These are phyloP conservation scores for Suhomyces vadensis DNA, from an alignment of 805 yeast species.

Conservation along the genomic window DNA sequence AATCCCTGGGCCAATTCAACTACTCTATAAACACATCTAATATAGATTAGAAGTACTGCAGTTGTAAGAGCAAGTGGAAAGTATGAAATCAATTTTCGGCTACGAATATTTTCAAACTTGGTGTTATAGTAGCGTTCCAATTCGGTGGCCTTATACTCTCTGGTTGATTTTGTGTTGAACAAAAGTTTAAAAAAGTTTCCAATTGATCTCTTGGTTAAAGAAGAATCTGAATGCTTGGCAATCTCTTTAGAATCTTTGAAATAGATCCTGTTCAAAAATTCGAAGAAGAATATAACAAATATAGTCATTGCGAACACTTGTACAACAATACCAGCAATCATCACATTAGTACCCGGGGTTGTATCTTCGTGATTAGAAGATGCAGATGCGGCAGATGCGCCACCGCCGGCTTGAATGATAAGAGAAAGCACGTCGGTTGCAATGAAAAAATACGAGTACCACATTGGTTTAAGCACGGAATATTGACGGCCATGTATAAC, in stretches of 20 bases:
- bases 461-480: constrained; percentile 41
- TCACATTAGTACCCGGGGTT: constrained; percentile 34
- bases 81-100: constrained; percentile 27
- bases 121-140: constrained; percentile 35
- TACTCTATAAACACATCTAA: constrained; percentile 38
- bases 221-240: constrained; percentile 7
- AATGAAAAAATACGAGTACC: constrained; percentile 45
- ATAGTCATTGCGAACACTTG: constrained; percentile 43
- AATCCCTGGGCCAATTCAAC: constrained; percentile 43
- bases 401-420: constrained; percentile 44
- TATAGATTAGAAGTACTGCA: constrained; percentile 35
- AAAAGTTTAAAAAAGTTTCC: constrained; percentile 30
- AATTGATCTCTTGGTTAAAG: constrained; percentile 21
- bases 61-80: constrained; percentile 36
- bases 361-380: constrained; percentile 22
- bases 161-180: constrained; percentile 25
- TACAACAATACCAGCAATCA: constrained; percentile 40
- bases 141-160: constrained; percentile 19
- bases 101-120: constrained; percentile 24
- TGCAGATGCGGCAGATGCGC: constrained; percentile 34
- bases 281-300: constrained; percentile 38
- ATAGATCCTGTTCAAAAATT: constrained; percentile 33
- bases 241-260: constrained; percentile 25
- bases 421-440: constrained; percentile 38
- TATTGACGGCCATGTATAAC: constrained; percentile 39